phyloP scores from a whole-genome alignment of 1,284 basidiomycete genomes.

The Sporisorium iseilematis-ciliati region DNA sequence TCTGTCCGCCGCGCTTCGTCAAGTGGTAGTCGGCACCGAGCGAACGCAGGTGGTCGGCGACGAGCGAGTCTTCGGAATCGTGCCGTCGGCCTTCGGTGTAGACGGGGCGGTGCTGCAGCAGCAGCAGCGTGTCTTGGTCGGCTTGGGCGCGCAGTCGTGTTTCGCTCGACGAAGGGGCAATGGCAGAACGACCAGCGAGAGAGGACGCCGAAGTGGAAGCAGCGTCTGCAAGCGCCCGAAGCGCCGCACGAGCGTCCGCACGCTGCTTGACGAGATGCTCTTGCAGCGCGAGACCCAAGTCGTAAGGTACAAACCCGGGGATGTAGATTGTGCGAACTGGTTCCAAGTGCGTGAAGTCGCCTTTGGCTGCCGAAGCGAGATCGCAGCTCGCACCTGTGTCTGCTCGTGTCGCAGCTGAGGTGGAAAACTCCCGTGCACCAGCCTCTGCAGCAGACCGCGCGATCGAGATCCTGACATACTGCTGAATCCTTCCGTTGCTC shows the following conservation, averaged over 20 bases:
- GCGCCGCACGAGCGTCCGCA: slow-evolving; percentile 70
- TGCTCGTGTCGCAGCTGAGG: neutral
- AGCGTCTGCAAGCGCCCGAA: slow-evolving; percentile 79
- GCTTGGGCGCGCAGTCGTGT: slow-evolving; percentile 64
- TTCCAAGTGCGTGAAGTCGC: slow-evolving; percentile 26
- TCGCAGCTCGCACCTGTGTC: slow-evolving; percentile 12
- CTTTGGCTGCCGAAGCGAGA: slow-evolving; percentile 21
- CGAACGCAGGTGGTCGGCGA: slow-evolving; percentile 77
- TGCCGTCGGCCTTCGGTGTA: slow-evolving; percentile 89
- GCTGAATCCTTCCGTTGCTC: neutral
- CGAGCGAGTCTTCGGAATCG: slow-evolving; percentile 73
- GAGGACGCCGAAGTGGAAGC: slow-evolving; percentile 78
- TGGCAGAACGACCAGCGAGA: slow-evolving; percentile 72
- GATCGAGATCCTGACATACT: neutral
- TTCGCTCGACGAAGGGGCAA: slow-evolving; percentile 73
- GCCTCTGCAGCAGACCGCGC: neutral
- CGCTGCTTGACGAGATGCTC: slow-evolving; percentile 63
- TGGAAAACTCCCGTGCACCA: slow-evolving; percentile 15
- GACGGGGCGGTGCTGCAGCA: slow-evolving; percentile 86
- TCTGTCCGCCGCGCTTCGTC: slow-evolving; percentile 87
- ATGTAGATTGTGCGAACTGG: slow-evolving; percentile 51
- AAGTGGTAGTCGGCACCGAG: slow-evolving; percentile 89
- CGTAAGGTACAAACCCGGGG: slow-evolving; percentile 65
- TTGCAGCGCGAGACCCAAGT: slow-evolving; percentile 60
- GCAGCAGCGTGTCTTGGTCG: slow-evolving; percentile 72